A percentile compares a stretch with the other conserved stretches of the same genome.
Conservation (phyloP, 306 rosid species). For the Lablab purpureus region DNA sequence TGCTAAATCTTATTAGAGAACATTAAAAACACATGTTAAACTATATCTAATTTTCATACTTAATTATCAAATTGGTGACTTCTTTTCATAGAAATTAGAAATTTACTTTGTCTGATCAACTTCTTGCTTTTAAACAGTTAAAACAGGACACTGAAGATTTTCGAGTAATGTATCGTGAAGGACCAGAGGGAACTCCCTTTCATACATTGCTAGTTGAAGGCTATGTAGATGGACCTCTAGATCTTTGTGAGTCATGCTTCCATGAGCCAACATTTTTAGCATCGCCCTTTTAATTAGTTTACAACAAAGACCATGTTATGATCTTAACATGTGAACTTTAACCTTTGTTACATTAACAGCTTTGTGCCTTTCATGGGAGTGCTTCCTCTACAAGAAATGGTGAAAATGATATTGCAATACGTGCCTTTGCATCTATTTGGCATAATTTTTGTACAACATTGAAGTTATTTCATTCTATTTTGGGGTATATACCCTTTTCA, state of each 20-base stretch:
- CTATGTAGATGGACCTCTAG: constrained; percentile 85
- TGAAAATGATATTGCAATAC: constrained; percentile 49
- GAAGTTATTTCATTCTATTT: constrained; percentile 18
- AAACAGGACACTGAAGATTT: constrained; percentile 92
- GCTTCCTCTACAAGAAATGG: constrained; percentile 85
- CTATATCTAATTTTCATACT: background rate
- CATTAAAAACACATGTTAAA: background rate
- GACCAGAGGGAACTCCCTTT: constrained; percentile 83
- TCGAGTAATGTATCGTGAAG: constrained; percentile 96
- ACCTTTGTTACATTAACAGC: constrained; percentile 68
- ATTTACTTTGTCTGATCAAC: background rate
- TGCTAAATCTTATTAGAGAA: background rate
- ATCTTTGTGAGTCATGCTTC: constrained; percentile 73
- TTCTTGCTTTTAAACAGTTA: constrained; percentile 60
- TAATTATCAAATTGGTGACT: background rate
- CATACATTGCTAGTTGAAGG: constrained; percentile 94
- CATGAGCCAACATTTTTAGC: constrained; percentile 29
- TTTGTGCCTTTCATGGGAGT: constrained; percentile 85
- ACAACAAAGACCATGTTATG: constrained; percentile 16
- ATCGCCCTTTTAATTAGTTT: constrained; percentile 19
- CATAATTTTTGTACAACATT: background rate
- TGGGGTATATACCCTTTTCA: constrained; percentile 20
- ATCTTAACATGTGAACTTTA: constrained; percentile 26
- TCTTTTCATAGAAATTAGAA: constrained; percentile 26
- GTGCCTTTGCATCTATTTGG: constrained; percentile 22